Evolutionary conservation across 83 land plant genomes (phyloP).

Genomic region (Picea abies): DNA sequence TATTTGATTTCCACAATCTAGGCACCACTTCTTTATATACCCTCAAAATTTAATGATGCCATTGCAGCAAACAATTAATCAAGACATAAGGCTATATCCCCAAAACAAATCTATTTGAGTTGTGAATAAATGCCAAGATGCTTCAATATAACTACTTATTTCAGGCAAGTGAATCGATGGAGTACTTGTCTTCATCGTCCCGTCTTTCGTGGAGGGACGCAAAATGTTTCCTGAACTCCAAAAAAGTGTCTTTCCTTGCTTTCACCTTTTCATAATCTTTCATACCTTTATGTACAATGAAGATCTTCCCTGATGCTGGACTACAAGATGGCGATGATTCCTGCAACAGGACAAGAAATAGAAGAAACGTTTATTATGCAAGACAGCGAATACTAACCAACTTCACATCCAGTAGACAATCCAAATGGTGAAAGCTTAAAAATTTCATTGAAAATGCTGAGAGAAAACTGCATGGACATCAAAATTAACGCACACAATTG

Average conservation of each 20-base stretch:
- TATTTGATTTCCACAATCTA: no score
- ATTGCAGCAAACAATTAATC: no score
- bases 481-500: not conserved
- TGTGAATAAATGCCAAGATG: not conserved
- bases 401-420: not conserved
- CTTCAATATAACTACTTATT: not conserved
- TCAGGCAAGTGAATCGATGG: not conserved
- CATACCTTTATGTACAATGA: not conserved
- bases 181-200: not conserved
- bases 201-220: conserved; percentile 6
- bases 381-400: not conserved
- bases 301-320: not conserved
- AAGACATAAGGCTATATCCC: no score
- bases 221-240: conserved; percentile 6
- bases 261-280: not conserved
- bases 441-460: not conserved
- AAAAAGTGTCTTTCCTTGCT: not conserved
- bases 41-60: no score
- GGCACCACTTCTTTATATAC: no score
- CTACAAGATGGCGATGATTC: not conserved
- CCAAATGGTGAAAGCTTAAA: not conserved
- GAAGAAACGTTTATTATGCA: not conserved
- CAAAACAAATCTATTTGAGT: not conserved
- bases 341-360: not conserved
- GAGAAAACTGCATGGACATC: not conserved